Conservation (phyloP, 768 basidiomycete species). For the Cyclocybe aegerita region DNA sequence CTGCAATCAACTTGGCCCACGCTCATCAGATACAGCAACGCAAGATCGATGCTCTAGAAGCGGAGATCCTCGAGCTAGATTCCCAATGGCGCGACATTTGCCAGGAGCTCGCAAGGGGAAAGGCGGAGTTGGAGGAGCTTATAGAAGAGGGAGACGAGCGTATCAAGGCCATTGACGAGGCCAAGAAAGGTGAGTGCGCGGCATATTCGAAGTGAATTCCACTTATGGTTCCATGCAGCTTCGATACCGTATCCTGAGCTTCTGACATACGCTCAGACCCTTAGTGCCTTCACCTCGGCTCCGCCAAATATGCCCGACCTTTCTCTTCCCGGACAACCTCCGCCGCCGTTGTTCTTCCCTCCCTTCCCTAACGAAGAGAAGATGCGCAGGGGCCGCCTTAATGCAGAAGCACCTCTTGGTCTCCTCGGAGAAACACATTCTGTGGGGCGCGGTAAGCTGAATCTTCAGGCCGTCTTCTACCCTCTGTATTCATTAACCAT, state of each 20-base stretch:
- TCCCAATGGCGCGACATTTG: conserved; percentile 69
- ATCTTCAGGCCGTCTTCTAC: conserved; percentile 1
- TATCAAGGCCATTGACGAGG: conserved; percentile 66
- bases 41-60: conserved; percentile 67
- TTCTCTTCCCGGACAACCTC: conserved; percentile 66
- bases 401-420: conserved; percentile 78
- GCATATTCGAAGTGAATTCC: background rate
- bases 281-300: conserved; percentile 85
- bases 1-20: conserved; percentile 63
- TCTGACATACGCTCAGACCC: conserved; percentile 79
- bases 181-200: conserved; percentile 58
- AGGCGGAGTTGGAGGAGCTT: conserved; percentile 64
- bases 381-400: conserved; percentile 81
- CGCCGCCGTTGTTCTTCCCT: conserved; percentile 81
- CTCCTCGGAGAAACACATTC: conserved; percentile 79
- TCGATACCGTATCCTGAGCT: conserved; percentile 83
- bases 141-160: conserved; percentile 77
- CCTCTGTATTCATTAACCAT: conserved; percentile 5
- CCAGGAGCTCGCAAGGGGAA: conserved; percentile 61
- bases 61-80: conserved; percentile 70
- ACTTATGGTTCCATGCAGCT: conserved; percentile 36
- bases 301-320: conserved; percentile 86
- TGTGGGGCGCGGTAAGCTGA: conserved; percentile 67
- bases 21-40: conserved; percentile 76
- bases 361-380: conserved; percentile 92